Conservation (phyloP, 2,329 filamentous ascomycete species). For the Xylariomycetidae sp. region DNA sequence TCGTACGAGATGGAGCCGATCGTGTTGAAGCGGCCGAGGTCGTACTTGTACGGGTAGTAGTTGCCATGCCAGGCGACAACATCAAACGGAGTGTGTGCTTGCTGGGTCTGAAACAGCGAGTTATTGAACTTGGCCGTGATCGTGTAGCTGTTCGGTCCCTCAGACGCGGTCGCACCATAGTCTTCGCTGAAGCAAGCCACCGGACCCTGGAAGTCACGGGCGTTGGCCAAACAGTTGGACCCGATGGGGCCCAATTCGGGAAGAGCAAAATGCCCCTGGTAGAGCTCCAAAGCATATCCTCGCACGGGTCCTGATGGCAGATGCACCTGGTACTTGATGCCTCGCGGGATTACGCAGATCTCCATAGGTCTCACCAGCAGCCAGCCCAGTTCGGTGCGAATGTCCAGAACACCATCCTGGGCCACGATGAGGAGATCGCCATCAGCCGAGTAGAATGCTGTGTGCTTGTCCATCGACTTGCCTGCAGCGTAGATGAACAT, state of each 20-base stretch:
- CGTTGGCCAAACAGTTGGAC: slow-evolving; percentile 56
- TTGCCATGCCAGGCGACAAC: slow-evolving; percentile 67
- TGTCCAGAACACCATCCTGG: slow-evolving; percentile 59
- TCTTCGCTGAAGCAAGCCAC: slow-evolving; percentile 55
- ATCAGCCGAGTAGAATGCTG: slow-evolving; percentile 72
- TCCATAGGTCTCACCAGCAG: slow-evolving; percentile 61
- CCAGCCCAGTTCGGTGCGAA: slow-evolving; percentile 61
- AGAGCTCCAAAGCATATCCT: slow-evolving; percentile 61
- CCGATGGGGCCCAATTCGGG: slow-evolving; percentile 59
- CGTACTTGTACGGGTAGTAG: slow-evolving; percentile 67
- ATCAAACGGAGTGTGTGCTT: slow-evolving; percentile 62
- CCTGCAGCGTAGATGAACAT: slow-evolving; percentile 68
- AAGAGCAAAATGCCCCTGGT: slow-evolving; percentile 55
- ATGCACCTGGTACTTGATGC: slow-evolving; percentile 58
- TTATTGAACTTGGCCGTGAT: slow-evolving; percentile 57
- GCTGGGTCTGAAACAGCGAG: slow-evolving; percentile 53
- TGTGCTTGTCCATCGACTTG: slow-evolving; percentile 60
- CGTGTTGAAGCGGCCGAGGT: slow-evolving; percentile 61
- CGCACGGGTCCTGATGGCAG: slow-evolving; percentile 39
- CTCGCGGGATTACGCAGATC: slow-evolving; percentile 61
- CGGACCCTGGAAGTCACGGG: slow-evolving; percentile 60
- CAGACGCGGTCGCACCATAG: slow-evolving; percentile 27
- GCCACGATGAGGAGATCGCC: slow-evolving; percentile 63
- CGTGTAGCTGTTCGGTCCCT: slow-evolving; percentile 31
- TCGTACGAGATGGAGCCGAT: slow-evolving; percentile 62